A percentile compares a stretch with the other conserved stretches of the same genome.
These are phyloP conservation scores for Anthracocystis setariae DNA, from an alignment of 1,284 basidiomycete genomes.

Conservation along the genomic window DNA sequence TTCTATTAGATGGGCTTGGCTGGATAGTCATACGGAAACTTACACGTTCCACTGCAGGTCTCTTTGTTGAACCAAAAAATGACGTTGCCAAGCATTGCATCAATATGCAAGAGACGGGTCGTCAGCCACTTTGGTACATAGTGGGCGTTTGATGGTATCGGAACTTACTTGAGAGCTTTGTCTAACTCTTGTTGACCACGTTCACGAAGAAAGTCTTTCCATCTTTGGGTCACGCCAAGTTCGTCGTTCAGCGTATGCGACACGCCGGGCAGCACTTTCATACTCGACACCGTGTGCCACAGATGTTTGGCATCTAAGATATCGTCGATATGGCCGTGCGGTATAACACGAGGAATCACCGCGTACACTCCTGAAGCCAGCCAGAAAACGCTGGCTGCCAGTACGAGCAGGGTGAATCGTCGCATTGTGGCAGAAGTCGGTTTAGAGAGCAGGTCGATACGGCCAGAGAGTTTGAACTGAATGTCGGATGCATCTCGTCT, in stretches of 20 bases:
- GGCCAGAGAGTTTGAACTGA: too few relatives aligned
- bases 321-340: constrained; percentile 8
- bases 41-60: too few relatives aligned
- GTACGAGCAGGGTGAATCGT: neutral
- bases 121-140: too few relatives aligned
- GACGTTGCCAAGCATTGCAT: too few relatives aligned
- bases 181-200: neutral
- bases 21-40: too few relatives aligned
- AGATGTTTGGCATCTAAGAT: constrained; percentile 14
- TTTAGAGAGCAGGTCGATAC: too few relatives aligned
- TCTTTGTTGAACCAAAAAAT: too few relatives aligned
- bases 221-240: constrained; percentile 7
- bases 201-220: constrained; percentile 15
- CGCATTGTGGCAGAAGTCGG: neutral
- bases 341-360: neutral
- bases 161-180: constrained; percentile 5
- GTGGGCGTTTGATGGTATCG: too few relatives aligned
- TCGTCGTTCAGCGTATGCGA: constrained; percentile 15
- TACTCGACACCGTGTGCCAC: constrained; percentile 14
- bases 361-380: neutral
- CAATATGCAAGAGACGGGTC: too few relatives aligned
- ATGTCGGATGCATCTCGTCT: too few relatives aligned
- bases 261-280: constrained; percentile 17
- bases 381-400: neutral
- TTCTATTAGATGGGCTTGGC: too few relatives aligned